phyloP scores from a whole-genome alignment of 805 yeast genomes.

The Metschnikowia peoriensis region DNA sequence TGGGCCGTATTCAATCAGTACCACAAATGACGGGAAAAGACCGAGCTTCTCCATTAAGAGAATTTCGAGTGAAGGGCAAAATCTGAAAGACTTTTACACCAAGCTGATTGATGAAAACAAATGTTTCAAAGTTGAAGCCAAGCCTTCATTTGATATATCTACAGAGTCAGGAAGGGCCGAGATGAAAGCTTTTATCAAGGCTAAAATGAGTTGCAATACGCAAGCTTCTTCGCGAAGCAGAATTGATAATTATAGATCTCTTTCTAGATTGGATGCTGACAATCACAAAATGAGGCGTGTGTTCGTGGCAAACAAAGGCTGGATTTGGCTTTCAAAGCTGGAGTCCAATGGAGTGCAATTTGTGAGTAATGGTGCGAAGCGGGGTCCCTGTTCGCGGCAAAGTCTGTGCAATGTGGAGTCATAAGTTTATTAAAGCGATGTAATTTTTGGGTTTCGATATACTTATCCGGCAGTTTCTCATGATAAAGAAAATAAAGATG shows the following conservation, averaged over 20 bases:
- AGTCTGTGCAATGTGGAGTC: background rate
- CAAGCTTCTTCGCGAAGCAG: background rate
- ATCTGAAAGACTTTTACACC: background rate
- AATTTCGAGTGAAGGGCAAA: too few relatives aligned
- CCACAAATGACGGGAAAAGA: background rate
- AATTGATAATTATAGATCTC: background rate
- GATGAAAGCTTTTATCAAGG: constrained; percentile 11
- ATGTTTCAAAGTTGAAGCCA: background rate
- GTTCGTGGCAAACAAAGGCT: constrained; percentile 13
- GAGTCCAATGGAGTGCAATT: constrained; percentile 5
- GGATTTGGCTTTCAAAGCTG: constrained; percentile 11
- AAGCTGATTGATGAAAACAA: background rate
- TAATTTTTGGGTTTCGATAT: too few relatives aligned
- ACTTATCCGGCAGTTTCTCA: too few relatives aligned
- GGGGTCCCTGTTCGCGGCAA: background rate
- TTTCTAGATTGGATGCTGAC: constrained; percentile 1
- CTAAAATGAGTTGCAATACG: constrained; percentile 6
- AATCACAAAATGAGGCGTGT: constrained; percentile 8
- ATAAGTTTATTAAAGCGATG: too few relatives aligned
- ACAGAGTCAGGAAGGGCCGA: constrained; percentile 14
- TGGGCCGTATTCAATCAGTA: background rate
- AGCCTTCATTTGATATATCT: constrained; percentile 13
- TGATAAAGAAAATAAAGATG: too few relatives aligned
- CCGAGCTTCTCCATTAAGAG: background rate
- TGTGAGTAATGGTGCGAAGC: background rate